Evolutionary conservation across 2,329 filamentous ascomycete species (phyloP).

Genomic region (Herpotrichia juniperi): DNA sequence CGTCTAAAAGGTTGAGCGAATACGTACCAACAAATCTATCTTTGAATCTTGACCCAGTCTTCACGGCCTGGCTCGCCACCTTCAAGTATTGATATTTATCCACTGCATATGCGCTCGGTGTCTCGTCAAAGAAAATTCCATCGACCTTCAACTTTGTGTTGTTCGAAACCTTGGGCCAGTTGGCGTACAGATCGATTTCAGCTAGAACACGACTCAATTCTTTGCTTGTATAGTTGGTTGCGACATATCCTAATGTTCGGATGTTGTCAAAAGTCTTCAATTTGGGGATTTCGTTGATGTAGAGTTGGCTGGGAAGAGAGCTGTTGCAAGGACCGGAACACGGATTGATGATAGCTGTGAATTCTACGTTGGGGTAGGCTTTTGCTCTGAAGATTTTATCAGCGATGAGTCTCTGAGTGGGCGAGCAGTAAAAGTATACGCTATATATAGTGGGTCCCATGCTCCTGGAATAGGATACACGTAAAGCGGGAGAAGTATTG

Average conservation of each 20-base stretch:
- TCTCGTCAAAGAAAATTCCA: conserved; percentile 62
- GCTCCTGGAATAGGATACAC: conserved; percentile 56
- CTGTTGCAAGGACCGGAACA: conserved; percentile 44
- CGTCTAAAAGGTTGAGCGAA: background rate
- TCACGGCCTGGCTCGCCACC: conserved; percentile 23
- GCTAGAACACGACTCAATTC: conserved; percentile 28
- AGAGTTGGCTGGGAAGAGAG: conserved; percentile 32
- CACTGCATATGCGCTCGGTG: conserved; percentile 40
- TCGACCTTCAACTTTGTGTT: conserved; percentile 51
- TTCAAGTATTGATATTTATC: conserved; percentile 31
- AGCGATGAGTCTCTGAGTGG: background rate
- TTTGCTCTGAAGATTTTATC: conserved; percentile 22
- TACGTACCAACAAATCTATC: conserved; percentile 32
- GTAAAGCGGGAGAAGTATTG: conserved; percentile 58
- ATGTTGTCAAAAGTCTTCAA: conserved; percentile 54
- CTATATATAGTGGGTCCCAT: conserved; percentile 56
- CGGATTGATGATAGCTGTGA: conserved; percentile 60
- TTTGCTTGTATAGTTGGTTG: conserved; percentile 55
- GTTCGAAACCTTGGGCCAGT: conserved; percentile 49
- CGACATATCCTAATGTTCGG: conserved; percentile 58
- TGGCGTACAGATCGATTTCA: conserved; percentile 57
- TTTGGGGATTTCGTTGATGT: conserved; percentile 49
- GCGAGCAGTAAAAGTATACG: conserved; percentile 36
- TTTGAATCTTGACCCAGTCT: conserved; percentile 25
- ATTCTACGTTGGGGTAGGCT: conserved; percentile 50